Conservation (phyloP, 2,329 filamentous ascomycete species). For the Fusarium sp. region DNA sequence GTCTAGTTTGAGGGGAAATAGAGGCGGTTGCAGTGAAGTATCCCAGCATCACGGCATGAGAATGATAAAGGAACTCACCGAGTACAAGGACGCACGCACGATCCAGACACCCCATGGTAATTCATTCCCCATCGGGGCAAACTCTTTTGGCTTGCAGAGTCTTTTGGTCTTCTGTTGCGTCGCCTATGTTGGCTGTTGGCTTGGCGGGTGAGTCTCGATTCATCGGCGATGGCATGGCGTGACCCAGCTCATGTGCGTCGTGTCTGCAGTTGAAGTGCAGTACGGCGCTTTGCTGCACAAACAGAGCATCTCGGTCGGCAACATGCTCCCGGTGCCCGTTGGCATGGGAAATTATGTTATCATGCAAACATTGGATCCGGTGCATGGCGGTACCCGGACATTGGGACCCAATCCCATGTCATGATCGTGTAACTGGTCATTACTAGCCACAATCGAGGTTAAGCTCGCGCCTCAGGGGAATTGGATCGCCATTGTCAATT, state of each 20-base stretch:
- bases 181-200: slow-evolving; percentile 11
- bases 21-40: not conserved
- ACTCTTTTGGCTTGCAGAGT: not conserved
- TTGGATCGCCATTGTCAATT: not conserved
- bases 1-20: slow-evolving; percentile 16
- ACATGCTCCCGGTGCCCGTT: slow-evolving; percentile 10
- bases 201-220: slow-evolving; percentile 33
- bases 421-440: slow-evolving; percentile 25
- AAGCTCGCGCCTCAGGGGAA: slow-evolving; percentile 39
- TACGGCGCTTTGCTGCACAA: not conserved
- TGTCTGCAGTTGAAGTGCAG: slow-evolving; percentile 6
- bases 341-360: slow-evolving; percentile 15
- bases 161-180: not conserved
- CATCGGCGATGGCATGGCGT: slow-evolving; percentile 35
- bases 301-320: slow-evolving; percentile 18
- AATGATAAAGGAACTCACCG: slow-evolving; percentile 9
- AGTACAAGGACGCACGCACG: not conserved
- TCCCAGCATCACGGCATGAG: not conserved
- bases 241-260: slow-evolving; percentile 4
- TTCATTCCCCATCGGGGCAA: slow-evolving; percentile 5
- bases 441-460: slow-evolving; percentile 43
- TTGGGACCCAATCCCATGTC: slow-evolving; percentile 8
- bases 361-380: slow-evolving; percentile 12
- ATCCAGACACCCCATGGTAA: slow-evolving; percentile 12
- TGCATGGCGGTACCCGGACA: slow-evolving; percentile 9